A percentile compares a stretch with the other conserved stretches of the same genome.
Conservation (phyloP, 345 rosid genomes). For the Eucalyptus urophylla region DNA sequence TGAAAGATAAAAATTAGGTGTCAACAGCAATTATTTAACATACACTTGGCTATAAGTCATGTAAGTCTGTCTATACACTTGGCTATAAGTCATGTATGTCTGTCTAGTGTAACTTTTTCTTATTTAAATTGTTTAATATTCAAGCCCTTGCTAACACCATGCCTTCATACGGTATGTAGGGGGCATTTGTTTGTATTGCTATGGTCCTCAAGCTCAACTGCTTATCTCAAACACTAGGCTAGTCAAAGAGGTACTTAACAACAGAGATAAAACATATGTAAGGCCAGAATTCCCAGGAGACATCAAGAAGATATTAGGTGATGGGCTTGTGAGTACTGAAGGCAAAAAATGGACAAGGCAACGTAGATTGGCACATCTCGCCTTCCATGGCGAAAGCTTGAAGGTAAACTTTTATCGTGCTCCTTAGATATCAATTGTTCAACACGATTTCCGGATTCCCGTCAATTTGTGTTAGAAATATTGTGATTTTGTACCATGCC, state of each 20-base stretch:
- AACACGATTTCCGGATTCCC: neutral
- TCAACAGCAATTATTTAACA: no score
- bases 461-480: neutral
- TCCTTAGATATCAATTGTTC: neutral
- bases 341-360: slow-evolving; percentile 24
- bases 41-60: neutral
- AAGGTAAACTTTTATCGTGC: neutral
- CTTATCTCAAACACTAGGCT: neutral
- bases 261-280: slow-evolving; percentile 1
- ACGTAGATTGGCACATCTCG: slow-evolving; percentile 25
- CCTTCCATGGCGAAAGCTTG: slow-evolving; percentile 35
- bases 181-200: neutral
- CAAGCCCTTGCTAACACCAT: neutral
- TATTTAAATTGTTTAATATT: no score
- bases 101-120: no score
- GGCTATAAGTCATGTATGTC: neutral
- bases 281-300: neutral
- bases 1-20: no score
- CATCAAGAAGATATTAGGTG: slow-evolving; percentile 10
- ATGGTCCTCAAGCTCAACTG: neutral
- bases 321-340: slow-evolving; percentile 11
- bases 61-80: no score
- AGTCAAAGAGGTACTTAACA: neutral
- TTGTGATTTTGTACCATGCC: neutral
- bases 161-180: neutral